Evolutionary conservation across 345 rosid species (phyloP).

Genomic region (Eutrema japonicum): DNA sequence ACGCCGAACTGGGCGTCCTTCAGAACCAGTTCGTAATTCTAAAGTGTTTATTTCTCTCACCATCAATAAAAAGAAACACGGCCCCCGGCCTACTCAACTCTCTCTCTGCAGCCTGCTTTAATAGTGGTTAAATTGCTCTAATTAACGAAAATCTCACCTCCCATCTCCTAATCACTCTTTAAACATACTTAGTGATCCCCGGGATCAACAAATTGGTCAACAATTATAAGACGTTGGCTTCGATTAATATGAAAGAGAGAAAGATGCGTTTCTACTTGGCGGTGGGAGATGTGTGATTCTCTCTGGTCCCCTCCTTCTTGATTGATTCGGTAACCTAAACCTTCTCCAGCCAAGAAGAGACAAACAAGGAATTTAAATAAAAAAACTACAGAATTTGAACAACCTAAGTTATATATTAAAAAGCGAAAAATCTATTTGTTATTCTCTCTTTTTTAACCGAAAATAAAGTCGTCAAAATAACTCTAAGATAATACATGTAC

Average conservation of each 20-base stretch:
- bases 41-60: too few relatives aligned
- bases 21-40: too few relatives aligned
- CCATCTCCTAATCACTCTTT: too few relatives aligned
- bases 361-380: constrained; percentile 15
- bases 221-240: not conserved
- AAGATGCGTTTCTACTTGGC: not conserved
- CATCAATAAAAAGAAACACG: too few relatives aligned
- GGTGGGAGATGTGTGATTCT: constrained; percentile 25
- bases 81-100: too few relatives aligned
- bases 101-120: too few relatives aligned
- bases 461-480: constrained; percentile 1
- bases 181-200: too few relatives aligned
- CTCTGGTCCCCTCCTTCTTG: constrained; percentile 15
- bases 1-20: too few relatives aligned
- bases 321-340: constrained; percentile 35
- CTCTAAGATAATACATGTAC: not conserved
- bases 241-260: not conserved
- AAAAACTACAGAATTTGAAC: constrained; percentile 2
- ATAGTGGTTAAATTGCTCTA: too few relatives aligned
- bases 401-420: not conserved
- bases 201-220: constrained; percentile 4
- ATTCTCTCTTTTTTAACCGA: not conserved
- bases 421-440: not conserved
- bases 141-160: too few relatives aligned
- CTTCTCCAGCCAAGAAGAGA: constrained; percentile 23